Evolutionary conservation across 2,329 filamentous ascomycete genomes (phyloP), one percentile per base, ranked within the genome.

Genomic region (Leptoxyphium fumago): DNA sequence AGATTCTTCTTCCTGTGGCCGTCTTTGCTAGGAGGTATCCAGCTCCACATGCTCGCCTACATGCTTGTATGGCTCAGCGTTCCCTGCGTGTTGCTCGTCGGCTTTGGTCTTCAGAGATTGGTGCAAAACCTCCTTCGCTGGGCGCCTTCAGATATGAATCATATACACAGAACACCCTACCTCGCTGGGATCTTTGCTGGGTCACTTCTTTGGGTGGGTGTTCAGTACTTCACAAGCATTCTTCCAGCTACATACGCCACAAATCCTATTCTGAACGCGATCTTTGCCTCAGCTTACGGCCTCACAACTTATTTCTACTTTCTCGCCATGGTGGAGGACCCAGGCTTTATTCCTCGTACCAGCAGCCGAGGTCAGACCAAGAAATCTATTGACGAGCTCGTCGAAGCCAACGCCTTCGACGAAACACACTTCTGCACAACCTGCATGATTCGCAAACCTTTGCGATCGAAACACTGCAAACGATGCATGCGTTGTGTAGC

Each of bases 381-480:
- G 62, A 79, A 80, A 36, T 80, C 83, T 46, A 94, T 98, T 53
- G 83, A 93, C 50, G 84, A 94, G 52, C 73, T 98, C 7, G 74
- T 98, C 49, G 74, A 77, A 46, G 61, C 79, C 51, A 91, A 86
- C 78, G 91, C 86, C 57, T 98, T 89, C 61, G 88, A 98, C 58
- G 89, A 95, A 59, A 72, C 80, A 48, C 89, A 94, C 61, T 98
- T 96, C 58, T 98, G 91, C 62, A 80, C 93, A 26, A 78, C 78
- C 40, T 98, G 91, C 67, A 94, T 96, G 88, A 84, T 94, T 53
- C 77, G 89, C 43, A 89, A 84, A 52, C 91, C 91, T 2, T 67
- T 98, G 48, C 77, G 91, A 52, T 94, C 88, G 67, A 98, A 96
- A 69, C 91, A 98, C 65, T 98, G 91, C 67, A 82, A 82, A 58